Conservation (phyloP, 148 eudicot species). For the Chenopodium album region DNA sequence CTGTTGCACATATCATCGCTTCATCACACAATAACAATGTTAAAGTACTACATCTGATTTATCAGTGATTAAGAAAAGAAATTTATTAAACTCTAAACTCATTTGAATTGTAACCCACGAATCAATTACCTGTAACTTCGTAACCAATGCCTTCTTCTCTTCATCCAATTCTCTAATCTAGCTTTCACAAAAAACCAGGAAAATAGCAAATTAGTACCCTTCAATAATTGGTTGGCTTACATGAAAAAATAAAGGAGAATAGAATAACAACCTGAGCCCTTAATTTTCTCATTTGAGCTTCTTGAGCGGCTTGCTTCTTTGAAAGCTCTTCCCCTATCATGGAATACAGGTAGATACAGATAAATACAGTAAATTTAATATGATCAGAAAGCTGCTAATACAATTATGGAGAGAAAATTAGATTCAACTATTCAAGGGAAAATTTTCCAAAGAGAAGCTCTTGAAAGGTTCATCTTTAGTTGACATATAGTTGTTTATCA, state of each 20-base stretch:
- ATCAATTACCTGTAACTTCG: slow-evolving; percentile 80
- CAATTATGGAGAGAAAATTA: not conserved
- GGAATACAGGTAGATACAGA: not conserved
- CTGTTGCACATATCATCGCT: not conserved
- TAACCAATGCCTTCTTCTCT: slow-evolving; percentile 85
- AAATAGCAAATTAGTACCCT: slow-evolving; percentile 10
- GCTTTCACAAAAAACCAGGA: slow-evolving; percentile 45
- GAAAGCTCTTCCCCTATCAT: slow-evolving; percentile 91
- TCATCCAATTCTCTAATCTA: slow-evolving; percentile 98
- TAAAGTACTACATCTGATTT: not conserved
- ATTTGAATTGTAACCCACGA: slow-evolving; percentile 1
- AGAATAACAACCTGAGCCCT: slow-evolving; percentile 77
- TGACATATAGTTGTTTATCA: not conserved
- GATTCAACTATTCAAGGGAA: not conserved
- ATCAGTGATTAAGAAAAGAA: not conserved
- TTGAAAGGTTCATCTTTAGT: not conserved
- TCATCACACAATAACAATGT: not conserved
- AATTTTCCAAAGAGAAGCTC: not conserved
- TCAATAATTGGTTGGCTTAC: slow-evolving; percentile 11
- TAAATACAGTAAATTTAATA: not conserved
- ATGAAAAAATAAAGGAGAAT: not conserved
- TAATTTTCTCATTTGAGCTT: slow-evolving; percentile 83
- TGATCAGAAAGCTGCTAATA: not conserved
- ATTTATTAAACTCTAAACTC: not conserved
- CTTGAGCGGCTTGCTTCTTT: slow-evolving; percentile 98